Conservation (phyloP, 2,329 filamentous ascomycete species). For the Volutella citrinella region DNA sequence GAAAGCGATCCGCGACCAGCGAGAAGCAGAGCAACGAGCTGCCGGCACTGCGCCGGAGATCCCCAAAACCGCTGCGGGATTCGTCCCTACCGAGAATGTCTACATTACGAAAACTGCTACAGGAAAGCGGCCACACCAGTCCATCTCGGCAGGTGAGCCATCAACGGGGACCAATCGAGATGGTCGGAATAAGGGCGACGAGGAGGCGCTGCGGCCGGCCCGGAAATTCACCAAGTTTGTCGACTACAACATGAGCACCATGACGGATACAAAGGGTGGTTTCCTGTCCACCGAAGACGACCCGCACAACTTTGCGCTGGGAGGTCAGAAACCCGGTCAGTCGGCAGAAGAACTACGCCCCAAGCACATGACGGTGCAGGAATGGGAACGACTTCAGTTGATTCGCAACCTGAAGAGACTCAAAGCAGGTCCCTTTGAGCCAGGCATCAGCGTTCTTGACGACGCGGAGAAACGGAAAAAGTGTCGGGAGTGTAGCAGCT, state of each 20-base stretch:
- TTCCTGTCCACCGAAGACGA: conserved; percentile 92
- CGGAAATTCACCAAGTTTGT: conserved; percentile 92
- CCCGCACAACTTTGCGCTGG: conserved; percentile 76
- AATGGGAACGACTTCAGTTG: conserved; percentile 85
- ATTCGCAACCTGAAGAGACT: conserved; percentile 68
- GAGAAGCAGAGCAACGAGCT: conserved; percentile 59
- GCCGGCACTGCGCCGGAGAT: conserved; percentile 39
- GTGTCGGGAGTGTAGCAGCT: conserved; percentile 76
- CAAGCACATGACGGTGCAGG: conserved; percentile 80
- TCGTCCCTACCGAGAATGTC: conserved; percentile 66
- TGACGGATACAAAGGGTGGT: conserved; percentile 96
- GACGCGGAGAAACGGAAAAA: conserved; percentile 64
- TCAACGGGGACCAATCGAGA: conserved; percentile 64
- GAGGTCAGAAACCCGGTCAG: conserved; percentile 37
- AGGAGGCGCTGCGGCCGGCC: conserved; percentile 64
- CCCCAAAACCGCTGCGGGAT: conserved; percentile 60
- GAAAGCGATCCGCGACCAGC: conserved; percentile 77
- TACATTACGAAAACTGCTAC: conserved; percentile 43
- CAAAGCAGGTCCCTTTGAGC: conserved; percentile 82
- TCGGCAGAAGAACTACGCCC: conserved; percentile 60
- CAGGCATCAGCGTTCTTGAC: conserved; percentile 73
- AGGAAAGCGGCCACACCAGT: conserved; percentile 68
- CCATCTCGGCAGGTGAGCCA: conserved; percentile 50
- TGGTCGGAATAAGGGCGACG: conserved; percentile 51
- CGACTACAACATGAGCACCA: conserved; percentile 96